A percentile compares a stretch with the other conserved stretches of the same genome.
Evolutionary conservation across 2,329 filamentous ascomycete genomes (phyloP).

Genomic region (Trichoderma guizhouense): DNA sequence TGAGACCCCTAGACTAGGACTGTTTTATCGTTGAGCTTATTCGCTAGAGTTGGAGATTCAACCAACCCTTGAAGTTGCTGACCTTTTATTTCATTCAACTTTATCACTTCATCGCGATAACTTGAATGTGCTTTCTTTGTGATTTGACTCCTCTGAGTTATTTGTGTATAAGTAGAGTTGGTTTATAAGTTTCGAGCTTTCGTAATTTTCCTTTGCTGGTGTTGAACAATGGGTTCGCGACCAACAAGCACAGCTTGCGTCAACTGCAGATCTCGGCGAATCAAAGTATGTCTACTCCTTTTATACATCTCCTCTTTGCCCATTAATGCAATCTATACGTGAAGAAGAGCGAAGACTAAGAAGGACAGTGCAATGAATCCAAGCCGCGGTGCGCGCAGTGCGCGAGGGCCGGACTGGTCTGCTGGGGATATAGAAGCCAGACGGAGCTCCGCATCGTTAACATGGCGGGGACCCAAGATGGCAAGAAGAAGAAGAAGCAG

Average conservation of each 20-base stretch:
- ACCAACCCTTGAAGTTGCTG: not conserved
- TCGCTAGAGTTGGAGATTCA: not conserved
- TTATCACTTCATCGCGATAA: not conserved
- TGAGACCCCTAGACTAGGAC: too few relatives aligned
- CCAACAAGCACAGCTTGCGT: not conserved
- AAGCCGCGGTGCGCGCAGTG: conserved; percentile 3
- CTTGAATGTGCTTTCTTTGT: not conserved
- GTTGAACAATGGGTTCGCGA: not conserved
- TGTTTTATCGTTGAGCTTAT: not conserved
- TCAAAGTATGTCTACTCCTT: not conserved
- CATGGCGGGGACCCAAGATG: not conserved
- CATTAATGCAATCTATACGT: too few relatives aligned
- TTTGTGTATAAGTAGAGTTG: not conserved
- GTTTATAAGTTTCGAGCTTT: not conserved
- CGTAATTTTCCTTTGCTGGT: not conserved
- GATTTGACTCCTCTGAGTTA: not conserved
- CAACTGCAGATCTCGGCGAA: not conserved
- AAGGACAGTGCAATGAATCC: not conserved
- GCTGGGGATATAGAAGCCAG: conserved; percentile 3
- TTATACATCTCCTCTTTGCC: too few relatives aligned
- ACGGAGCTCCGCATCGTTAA: not conserved
- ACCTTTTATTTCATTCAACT: not conserved
- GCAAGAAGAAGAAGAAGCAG: not conserved
- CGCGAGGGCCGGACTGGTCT: not conserved
- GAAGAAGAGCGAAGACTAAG: not conserved